Evolutionary conservation across 2,329 filamentous ascomycete genomes (phyloP).

Genomic region (Rhinocladiella mackenziei): DNA sequence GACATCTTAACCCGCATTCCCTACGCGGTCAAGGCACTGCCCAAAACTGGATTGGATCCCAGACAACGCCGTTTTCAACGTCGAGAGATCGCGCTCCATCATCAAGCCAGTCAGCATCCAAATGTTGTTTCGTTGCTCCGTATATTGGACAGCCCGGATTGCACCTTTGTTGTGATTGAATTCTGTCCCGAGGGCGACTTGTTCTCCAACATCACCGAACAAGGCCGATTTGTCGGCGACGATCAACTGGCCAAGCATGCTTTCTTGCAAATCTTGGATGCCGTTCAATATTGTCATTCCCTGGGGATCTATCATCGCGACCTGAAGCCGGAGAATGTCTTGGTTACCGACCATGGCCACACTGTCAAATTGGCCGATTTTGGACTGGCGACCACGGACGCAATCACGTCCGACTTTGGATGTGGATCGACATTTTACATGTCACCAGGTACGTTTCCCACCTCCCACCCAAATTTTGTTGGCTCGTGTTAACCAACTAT

Average conservation of each 20-base stretch:
- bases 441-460: constrained; percentile 76
- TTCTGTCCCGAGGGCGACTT: constrained; percentile 96
- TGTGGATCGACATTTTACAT: constrained; percentile 99
- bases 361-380: constrained; percentile 97
- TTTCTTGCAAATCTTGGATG: constrained; percentile 94
- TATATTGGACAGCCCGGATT: constrained; percentile 87
- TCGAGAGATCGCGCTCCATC: constrained; percentile 87
- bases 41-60: constrained; percentile 85
- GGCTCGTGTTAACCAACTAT: constrained; percentile 3
- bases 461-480: not conserved
- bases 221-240: constrained; percentile 87
- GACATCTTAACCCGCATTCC: constrained; percentile 75
- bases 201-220: constrained; percentile 96
- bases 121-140: constrained; percentile 92
- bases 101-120: constrained; percentile 79
- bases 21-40: constrained; percentile 95
- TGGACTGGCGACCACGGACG: constrained; percentile 82
- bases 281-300: constrained; percentile 90
- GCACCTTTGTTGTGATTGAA: constrained; percentile 93
- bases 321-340: constrained; percentile 95
- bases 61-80: constrained; percentile 88
- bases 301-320: constrained; percentile 95
- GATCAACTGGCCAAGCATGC: constrained; percentile 80
- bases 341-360: constrained; percentile 82
- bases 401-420: constrained; percentile 86